Conservation (phyloP, 179 eudicot species). For the Silene coronaria region DNA sequence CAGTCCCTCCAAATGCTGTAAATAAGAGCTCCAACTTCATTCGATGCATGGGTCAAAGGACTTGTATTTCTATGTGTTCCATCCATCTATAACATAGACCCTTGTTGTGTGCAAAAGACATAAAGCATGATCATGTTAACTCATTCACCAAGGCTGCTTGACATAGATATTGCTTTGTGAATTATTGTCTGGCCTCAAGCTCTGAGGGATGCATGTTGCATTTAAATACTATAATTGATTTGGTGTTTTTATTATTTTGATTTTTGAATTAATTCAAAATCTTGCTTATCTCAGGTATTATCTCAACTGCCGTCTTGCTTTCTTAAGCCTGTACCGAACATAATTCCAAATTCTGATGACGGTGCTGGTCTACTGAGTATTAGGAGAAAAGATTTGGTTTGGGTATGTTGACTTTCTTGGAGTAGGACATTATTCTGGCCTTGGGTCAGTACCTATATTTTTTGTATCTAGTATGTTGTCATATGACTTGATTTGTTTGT, state of each 20-base stretch:
- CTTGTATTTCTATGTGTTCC: no score
- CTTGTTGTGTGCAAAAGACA: no score
- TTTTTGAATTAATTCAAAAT: constrained; percentile 13
- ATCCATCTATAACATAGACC: no score
- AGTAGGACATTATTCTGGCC: constrained; percentile 17
- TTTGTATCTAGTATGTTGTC: neutral
- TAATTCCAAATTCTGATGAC: constrained; percentile 52
- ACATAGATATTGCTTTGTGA: no score
- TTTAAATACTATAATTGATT: neutral
- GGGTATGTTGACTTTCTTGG: constrained; percentile 49
- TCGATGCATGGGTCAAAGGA: no score
- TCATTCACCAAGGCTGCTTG: no score
- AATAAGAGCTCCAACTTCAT: no score
- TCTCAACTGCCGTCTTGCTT: constrained; percentile 82
- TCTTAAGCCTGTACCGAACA: constrained; percentile 82
- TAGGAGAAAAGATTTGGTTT: constrained; percentile 78
- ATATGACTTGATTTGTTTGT: neutral
- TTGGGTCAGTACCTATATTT: constrained; percentile 6
- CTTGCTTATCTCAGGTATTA: constrained; percentile 54
- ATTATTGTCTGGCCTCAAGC: no score
- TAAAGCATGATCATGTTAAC: no score
- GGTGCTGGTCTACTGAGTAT: constrained; percentile 73
- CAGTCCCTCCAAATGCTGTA: no score
- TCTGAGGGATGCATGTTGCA: neutral
- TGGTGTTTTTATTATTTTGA: neutral